Percentiles rank a stretch among this genome's conserved stretches.
These are phyloP conservation scores for Saccharomyces pastorianus DNA, from an alignment of 1,139 yeast genomes.

Conservation along the genomic window DNA sequence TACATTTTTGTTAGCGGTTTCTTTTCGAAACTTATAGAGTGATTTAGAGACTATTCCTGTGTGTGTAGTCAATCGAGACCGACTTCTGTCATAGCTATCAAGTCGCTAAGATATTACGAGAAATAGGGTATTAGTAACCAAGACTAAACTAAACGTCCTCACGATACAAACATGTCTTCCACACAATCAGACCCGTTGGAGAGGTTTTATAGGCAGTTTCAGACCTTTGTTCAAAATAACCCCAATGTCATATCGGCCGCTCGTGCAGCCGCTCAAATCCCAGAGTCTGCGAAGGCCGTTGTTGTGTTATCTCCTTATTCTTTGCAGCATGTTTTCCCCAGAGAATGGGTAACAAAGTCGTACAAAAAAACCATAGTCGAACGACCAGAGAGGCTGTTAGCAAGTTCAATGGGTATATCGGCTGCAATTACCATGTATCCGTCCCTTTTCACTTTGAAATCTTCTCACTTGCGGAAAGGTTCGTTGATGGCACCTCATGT, in stretches of 20 bases:
- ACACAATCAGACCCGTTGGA: constrained; percentile 28
- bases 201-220: constrained; percentile 39
- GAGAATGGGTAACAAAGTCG: constrained; percentile 68
- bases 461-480: constrained; percentile 29
- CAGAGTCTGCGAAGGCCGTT: constrained; percentile 43
- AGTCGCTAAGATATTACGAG: background rate
- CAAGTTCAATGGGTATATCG: constrained; percentile 69
- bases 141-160: too few relatives aligned
- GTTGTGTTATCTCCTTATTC: constrained; percentile 53
- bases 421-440: constrained; percentile 71
- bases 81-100: background rate
- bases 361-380: constrained; percentile 69
- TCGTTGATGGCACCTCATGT: constrained; percentile 45
- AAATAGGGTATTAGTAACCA: background rate
- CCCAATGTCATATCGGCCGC: constrained; percentile 46
- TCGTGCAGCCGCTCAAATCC: constrained; percentile 38
- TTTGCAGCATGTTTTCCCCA: constrained; percentile 60
- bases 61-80: too few relatives aligned
- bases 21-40: too few relatives aligned
- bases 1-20: too few relatives aligned
- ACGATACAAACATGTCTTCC: background rate
- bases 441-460: constrained; percentile 45
- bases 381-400: constrained; percentile 72
- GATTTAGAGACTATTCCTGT: too few relatives aligned
- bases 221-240: constrained; percentile 43